Percentiles rank a stretch among this genome's conserved stretches.
These are phyloP conservation scores for Silybum marianum DNA, from an alignment of 129 eudicot genomes.

Conservation along the genomic window DNA sequence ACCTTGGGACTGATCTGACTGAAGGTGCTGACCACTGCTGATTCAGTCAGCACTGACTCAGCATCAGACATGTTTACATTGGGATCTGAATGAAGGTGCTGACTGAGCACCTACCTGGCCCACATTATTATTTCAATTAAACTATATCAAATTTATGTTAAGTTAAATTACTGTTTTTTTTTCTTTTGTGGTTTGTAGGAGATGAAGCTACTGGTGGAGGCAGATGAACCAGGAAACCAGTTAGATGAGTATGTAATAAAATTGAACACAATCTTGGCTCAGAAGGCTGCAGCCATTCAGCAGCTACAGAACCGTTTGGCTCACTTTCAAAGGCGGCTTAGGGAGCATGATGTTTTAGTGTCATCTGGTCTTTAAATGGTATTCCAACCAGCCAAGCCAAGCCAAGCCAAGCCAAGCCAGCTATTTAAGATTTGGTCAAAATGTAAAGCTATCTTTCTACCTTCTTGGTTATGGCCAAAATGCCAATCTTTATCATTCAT, in stretches of 20 bases:
- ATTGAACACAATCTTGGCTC: slow-evolving; percentile 79
- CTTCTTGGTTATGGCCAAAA: slow-evolving; percentile 15
- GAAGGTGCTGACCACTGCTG: not conserved
- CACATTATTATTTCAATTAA: not conserved
- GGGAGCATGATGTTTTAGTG: slow-evolving; percentile 83
- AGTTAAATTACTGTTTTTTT: no score
- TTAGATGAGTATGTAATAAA: slow-evolving; percentile 72
- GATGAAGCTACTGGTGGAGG: slow-evolving; percentile 91
- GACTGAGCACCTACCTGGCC: not conserved
- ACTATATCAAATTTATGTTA: not conserved
- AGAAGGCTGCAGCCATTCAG: slow-evolving; percentile 83
- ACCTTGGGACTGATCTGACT: not conserved
- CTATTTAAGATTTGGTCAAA: slow-evolving; percentile 11
- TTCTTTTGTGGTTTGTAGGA: slow-evolving; percentile 49
- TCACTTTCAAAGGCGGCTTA: slow-evolving; percentile 84
- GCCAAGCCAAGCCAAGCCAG: not conserved
- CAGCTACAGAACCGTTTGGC: slow-evolving; percentile 87
- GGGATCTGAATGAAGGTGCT: not conserved
- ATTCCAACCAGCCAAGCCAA: not conserved
- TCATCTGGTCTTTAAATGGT: slow-evolving; percentile 59
- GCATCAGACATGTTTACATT: not conserved
- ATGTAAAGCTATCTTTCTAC: not conserved
- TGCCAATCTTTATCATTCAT: slow-evolving; percentile 27
- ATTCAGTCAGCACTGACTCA: not conserved
- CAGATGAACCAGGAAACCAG: slow-evolving; percentile 96